Evolutionary conservation across 2,329 filamentous ascomycete species (phyloP).

Genomic region (Botrytis medusae): DNA sequence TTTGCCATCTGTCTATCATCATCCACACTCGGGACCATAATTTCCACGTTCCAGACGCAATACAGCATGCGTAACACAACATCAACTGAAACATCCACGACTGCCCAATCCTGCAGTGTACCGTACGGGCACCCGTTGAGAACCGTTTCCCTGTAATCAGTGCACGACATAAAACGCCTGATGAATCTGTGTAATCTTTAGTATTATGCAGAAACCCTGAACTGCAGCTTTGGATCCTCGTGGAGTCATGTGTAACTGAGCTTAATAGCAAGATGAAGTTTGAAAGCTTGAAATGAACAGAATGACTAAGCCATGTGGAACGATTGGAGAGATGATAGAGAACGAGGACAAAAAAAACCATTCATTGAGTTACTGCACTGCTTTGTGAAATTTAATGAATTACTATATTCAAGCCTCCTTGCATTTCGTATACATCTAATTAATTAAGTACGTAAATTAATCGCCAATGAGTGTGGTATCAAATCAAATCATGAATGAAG

Average conservation of each 20-base stretch:
- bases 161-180: not conserved
- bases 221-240: not conserved
- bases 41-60: not conserved
- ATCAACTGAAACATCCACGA: not conserved
- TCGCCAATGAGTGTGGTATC: constrained; percentile 12
- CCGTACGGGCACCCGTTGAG: not conserved
- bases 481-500: not conserved
- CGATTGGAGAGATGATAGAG: not conserved
- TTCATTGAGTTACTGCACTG: not conserved
- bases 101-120: not conserved
- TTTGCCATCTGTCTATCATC: not conserved
- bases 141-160: too few species aligned
- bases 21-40: too few species aligned
- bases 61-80: not conserved
- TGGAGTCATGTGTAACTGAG: not conserved
- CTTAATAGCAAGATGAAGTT: rapidly evolving
- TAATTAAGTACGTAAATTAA: not conserved
- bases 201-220: not conserved
- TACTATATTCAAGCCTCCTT: not conserved
- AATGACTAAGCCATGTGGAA: not conserved
- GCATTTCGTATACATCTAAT: not conserved
- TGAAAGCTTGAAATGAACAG: too few species aligned
- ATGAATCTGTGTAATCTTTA: not conserved
- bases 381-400: not conserved
- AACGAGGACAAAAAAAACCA: too few species aligned